Conservation (phyloP, 2,329 filamentous ascomycete species). For the Fusarium falciforme region DNA sequence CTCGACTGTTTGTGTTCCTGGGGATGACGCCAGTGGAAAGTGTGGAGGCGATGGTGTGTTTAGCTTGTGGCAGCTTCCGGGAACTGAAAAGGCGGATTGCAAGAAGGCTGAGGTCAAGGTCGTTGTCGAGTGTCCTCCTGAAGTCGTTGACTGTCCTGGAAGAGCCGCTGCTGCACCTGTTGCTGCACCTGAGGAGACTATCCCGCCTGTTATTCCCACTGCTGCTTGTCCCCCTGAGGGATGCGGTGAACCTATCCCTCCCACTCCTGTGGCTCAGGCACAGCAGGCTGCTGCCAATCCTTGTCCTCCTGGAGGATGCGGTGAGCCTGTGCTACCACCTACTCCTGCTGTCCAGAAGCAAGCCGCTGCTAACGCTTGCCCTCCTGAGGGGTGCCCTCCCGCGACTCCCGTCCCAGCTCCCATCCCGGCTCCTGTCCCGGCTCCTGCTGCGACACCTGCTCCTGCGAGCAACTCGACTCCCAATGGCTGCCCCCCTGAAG, state of each 20-base stretch:
- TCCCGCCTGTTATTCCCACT: not conserved
- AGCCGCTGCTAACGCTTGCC: not conserved
- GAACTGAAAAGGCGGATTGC: not conserved
- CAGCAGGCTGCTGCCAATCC: not conserved
- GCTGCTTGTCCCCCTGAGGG: constrained; percentile 4
- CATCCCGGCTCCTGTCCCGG: constrained; percentile 2
- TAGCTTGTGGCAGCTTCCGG: constrained; percentile 26
- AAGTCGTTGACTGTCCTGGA: not conserved
- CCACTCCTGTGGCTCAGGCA: not conserved
- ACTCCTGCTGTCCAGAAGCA: not conserved
- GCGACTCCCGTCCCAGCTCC: constrained; percentile 3
- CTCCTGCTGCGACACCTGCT: constrained; percentile 1
- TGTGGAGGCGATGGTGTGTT: constrained; percentile 41
- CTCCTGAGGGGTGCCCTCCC: constrained; percentile 15
- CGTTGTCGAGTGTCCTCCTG: not conserved
- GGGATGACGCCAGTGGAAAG: constrained; percentile 22
- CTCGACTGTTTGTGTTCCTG: constrained; percentile 26
- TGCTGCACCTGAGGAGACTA: not conserved
- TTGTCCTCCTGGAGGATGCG: constrained; percentile 12
- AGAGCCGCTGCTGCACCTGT: not conserved
- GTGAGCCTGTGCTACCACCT: not conserved
- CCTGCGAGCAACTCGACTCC: constrained; percentile 17
- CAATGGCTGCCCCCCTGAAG: constrained; percentile 6
- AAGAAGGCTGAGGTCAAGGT: not conserved
- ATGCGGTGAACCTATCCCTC: not conserved